Conservation (phyloP, 169 alveolate species). For the Eimeria tenella region DNA sequence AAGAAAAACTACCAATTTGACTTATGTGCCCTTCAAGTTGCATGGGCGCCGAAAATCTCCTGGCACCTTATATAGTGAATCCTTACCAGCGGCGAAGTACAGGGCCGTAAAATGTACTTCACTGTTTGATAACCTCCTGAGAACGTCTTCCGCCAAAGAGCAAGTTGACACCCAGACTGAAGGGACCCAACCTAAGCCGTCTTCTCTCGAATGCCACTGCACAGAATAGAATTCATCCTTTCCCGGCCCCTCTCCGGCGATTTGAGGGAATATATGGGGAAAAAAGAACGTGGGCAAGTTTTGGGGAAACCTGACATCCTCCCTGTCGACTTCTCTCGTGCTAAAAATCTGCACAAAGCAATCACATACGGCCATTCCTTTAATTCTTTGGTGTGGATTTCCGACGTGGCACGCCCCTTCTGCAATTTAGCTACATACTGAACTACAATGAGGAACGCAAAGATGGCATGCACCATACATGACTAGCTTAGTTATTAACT, state of each 20-base stretch:
- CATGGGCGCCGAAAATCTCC: too few relatives aligned
- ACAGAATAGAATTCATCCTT: neutral
- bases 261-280: constrained; percentile 55
- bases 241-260: neutral
- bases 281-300: constrained; percentile 29
- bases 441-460: too few relatives aligned
- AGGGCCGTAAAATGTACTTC: neutral
- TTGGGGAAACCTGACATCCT: neutral
- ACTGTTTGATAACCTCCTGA: neutral
- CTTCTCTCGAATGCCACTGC: constrained; percentile 49
- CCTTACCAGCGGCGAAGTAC: constrained; percentile 45
- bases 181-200: constrained; percentile 42
- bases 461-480: too few relatives aligned
- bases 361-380: neutral
- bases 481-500: too few relatives aligned
- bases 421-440: too few relatives aligned
- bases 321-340: constrained; percentile 13
- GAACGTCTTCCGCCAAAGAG: neutral
- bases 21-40: too few relatives aligned
- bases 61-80: neutral
- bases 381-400: neutral
- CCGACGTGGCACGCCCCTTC: neutral
- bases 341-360: neutral
- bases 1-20: too few relatives aligned
- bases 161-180: constrained; percentile 24